Evolutionary conservation across 164 flowering plant species (phyloP).

Genomic region (Litsea cubeba): DNA sequence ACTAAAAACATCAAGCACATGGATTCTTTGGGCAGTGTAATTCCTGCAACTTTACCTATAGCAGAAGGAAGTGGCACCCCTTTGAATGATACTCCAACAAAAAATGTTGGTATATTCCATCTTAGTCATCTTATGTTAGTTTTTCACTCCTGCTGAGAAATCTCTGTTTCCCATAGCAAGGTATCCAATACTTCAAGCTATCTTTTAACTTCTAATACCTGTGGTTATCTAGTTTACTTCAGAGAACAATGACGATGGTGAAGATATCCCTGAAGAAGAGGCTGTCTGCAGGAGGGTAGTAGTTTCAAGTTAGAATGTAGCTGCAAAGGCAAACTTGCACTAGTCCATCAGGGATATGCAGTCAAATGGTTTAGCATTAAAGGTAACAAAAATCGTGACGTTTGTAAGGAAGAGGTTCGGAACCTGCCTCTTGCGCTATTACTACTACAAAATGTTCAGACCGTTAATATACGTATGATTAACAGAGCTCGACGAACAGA

Average conservation of each 20-base stretch:
- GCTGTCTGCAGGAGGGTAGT: conserved; percentile 96
- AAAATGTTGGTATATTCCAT: conserved; percentile 45
- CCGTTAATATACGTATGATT: conserved; percentile 18
- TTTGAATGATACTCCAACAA: conserved; percentile 19
- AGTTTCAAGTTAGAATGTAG: conserved; percentile 93
- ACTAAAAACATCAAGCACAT: conserved; percentile 42
- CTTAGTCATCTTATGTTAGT: conserved; percentile 3
- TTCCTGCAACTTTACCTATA: conserved; percentile 72
- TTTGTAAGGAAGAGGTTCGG: conserved; percentile 83
- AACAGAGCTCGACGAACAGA: conserved; percentile 25
- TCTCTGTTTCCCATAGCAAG: neutral
- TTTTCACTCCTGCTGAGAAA: neutral
- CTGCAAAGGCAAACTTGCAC: conserved; percentile 95
- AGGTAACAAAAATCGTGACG: conserved; percentile 92
- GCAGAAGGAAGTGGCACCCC: conserved; percentile 33
- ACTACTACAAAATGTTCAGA: conserved; percentile 52
- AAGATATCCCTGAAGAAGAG: conserved; percentile 92
- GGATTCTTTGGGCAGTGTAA: conserved; percentile 53
- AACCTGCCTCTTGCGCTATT: conserved; percentile 83
- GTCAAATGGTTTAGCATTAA: conserved; percentile 95
- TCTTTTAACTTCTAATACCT: conserved; percentile 11
- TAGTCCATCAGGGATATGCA: conserved; percentile 93
- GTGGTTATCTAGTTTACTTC: conserved; percentile 28
- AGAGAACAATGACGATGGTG: conserved; percentile 64
- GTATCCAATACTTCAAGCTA: conserved; percentile 2